A percentile compares a stretch with the other conserved stretches of the same genome.
Evolutionary conservation across 129 eudicot genomes (phyloP).

Genomic region (Tanacetum coccineum): DNA sequence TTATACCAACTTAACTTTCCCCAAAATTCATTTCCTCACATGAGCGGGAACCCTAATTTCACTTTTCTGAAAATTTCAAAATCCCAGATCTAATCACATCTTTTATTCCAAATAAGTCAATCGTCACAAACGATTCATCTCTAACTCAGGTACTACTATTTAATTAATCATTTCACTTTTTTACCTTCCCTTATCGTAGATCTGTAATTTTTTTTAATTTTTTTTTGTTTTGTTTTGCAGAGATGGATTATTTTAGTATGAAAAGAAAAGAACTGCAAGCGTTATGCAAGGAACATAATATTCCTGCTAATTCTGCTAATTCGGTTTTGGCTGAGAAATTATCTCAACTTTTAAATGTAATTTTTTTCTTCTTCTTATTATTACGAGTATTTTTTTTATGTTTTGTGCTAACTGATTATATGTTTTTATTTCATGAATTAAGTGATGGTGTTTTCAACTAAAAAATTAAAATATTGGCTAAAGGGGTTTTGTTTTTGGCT

Average conservation of each 20-base stretch:
- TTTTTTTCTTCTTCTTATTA: no score
- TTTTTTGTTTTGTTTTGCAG: slow-evolving; percentile 11
- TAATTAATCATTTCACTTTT: neutral
- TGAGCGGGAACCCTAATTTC: slow-evolving; percentile 38
- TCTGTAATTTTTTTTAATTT: neutral
- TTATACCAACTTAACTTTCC: neutral
- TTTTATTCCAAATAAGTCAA: neutral
- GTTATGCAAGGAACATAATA: slow-evolving; percentile 58
- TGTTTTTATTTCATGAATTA: neutral
- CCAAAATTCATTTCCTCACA: neutral
- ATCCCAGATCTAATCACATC: slow-evolving; percentile 21
- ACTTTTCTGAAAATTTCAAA: slow-evolving; percentile 17
- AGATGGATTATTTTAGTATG: slow-evolving; percentile 71
- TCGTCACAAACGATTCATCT: slow-evolving; percentile 15
- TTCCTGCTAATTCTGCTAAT: slow-evolving; percentile 65
- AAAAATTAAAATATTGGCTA: no score
- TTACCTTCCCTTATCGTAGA: neutral
- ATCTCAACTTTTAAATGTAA: slow-evolving; percentile 50
- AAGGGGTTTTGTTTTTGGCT: no score
- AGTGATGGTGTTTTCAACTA: neutral
- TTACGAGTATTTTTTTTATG: neutral
- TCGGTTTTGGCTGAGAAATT: slow-evolving; percentile 66
- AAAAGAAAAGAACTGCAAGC: slow-evolving; percentile 63
- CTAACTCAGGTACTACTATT: slow-evolving; percentile 40
- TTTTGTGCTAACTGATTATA: slow-evolving; percentile 1